Evolutionary conservation across 805 yeast species (phyloP), one percentile per base, ranked within the genome.

Genomic region (Lipomyces starkeyi): DNA sequence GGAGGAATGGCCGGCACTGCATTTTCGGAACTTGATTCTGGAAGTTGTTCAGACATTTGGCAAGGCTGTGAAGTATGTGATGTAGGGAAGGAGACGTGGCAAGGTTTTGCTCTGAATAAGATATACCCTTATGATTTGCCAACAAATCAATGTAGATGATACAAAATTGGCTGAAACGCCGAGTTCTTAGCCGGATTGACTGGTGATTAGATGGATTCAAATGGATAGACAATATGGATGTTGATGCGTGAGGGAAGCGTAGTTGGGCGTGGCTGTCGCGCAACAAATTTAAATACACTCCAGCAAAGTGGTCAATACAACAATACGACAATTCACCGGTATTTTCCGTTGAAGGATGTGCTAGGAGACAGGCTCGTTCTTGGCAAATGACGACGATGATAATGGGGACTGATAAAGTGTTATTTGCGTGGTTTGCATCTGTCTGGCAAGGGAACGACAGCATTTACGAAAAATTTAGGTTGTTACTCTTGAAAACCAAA

Each of bases 21-120:
- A 20, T 58, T 47, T 34, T 52, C 61, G 27, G 58, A 3, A 17
- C 40, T 27, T 61, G 61, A 34, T 22, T n/a, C 25, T 13, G 37
- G 61, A 53, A 3, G 27, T 59, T 59, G 55, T 54, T 22, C 62
- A 47, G 52, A 43, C 49, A 43, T 43, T 43, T 43, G 49, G 49
- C 8, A 17, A 43, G 49, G 49, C 62, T 59, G n/a, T 54, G 53
- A 8, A 32, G n/a, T 25, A 54, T 35, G 29, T 37, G 43, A 49
- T n/a, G 49, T 13, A n/a, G 22, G 17, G 40, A 3, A 43, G 11
- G 37, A 20, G n/a, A 34, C 6, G n/a, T n/a, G 29, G 29, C 27
- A 27, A 52, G 27, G 52, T 59, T 52, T 27, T n/a, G 25, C 27
- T 27, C 52, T 34, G 40, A 22, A 49, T 53, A 22, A 34, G 25